These are phyloP conservation scores for Striga asiatica DNA, from an alignment of 257 asterid genomes.

Conservation along the genomic window DNA sequence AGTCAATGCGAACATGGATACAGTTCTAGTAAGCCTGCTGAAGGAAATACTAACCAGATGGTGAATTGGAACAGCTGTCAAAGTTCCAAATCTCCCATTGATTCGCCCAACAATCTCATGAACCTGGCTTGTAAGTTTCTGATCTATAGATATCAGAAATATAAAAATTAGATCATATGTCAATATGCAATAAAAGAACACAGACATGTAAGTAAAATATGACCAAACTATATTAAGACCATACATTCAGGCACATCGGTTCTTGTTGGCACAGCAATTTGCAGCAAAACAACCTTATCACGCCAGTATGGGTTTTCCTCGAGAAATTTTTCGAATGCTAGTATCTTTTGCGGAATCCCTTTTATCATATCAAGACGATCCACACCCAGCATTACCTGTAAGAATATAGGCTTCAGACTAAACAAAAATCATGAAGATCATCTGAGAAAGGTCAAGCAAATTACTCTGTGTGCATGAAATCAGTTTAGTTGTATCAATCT, in stretches of 20 bases:
- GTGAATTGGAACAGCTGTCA: no score
- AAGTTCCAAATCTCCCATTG: constrained; percentile 79
- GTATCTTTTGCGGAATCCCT: constrained; percentile 89
- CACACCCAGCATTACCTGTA: constrained; percentile 89
- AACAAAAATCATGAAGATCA: background rate
- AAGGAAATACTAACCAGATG: constrained; percentile 32
- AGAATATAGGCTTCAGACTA: constrained; percentile 5
- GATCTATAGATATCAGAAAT: constrained; percentile 43
- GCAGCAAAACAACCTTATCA: constrained; percentile 88
- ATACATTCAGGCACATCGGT: constrained; percentile 95
- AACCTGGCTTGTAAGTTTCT: constrained; percentile 19
- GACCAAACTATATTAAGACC: constrained; percentile 19
- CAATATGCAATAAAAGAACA: background rate
- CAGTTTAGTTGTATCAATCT: constrained; percentile 7
- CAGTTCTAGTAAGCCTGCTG: background rate
- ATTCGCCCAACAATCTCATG: no score
- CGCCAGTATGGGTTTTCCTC: constrained; percentile 80
- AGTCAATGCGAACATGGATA: background rate
- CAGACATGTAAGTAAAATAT: constrained; percentile 1
- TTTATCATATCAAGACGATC: constrained; percentile 97
- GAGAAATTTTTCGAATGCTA: constrained; percentile 88
- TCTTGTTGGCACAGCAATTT: constrained; percentile 96
- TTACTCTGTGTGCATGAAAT: background rate
- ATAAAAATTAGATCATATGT: constrained; percentile 14
- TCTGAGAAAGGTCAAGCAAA: background rate